phyloP scores from a whole-genome alignment of 345 rosid species.

The Syzygium oleosum region DNA sequence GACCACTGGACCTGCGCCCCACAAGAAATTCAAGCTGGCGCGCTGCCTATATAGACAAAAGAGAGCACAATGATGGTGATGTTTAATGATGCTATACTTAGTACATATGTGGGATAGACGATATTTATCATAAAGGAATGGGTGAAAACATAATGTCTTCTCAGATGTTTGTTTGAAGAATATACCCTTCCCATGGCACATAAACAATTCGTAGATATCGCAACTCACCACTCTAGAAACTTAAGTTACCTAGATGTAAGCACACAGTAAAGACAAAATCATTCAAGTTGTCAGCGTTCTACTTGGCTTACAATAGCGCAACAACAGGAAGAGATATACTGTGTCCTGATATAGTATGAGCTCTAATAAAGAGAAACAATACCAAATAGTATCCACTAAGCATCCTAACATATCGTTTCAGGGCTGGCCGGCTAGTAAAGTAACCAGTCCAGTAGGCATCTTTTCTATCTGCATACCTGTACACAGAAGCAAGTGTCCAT shows the following conservation, averaged over 20 bases:
- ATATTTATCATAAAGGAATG: neutral
- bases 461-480: slow-evolving; percentile 62
- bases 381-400: slow-evolving; percentile 92
- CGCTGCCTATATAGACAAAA: slow-evolving; percentile 44
- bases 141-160: neutral
- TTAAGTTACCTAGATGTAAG: neutral
- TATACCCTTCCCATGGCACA: neutral
- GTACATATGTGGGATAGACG: neutral
- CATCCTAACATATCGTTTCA: slow-evolving; percentile 60
- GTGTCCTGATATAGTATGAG: neutral
- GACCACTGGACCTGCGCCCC: slow-evolving; percentile 44
- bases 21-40: slow-evolving; percentile 74
- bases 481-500: neutral
- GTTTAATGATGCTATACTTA: neutral
- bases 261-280: neutral
- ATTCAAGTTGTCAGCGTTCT: neutral
- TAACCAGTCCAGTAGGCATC: slow-evolving; percentile 86
- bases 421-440: slow-evolving; percentile 76
- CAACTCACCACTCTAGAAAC: neutral
- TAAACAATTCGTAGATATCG: neutral
- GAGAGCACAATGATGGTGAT: neutral
- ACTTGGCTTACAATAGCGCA: neutral
- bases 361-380: neutral
- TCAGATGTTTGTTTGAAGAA: neutral
- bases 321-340: neutral